These are phyloP conservation scores for Daldinia caldariorum DNA, from an alignment of 495 filamentous ascomycete genomes.

Conservation along the genomic window DNA sequence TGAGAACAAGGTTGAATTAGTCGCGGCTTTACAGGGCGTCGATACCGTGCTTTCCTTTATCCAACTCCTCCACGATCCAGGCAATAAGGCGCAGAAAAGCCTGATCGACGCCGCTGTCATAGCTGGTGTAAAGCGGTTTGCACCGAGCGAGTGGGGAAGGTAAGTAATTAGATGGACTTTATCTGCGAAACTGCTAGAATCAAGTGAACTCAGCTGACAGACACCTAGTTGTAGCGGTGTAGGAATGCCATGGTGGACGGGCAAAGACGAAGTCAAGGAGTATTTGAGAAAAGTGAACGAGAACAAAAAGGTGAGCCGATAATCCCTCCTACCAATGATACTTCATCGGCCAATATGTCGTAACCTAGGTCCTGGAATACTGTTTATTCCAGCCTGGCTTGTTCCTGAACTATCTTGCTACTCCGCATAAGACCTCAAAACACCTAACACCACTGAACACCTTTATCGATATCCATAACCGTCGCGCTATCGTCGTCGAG, in stretches of 20 bases:
- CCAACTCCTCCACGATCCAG: slow-evolving; percentile 47
- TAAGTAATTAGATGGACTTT: slow-evolving; percentile 19
- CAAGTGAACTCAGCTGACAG: not conserved
- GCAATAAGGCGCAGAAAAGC: slow-evolving; percentile 53
- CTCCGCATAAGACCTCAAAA: slow-evolving; percentile 60
- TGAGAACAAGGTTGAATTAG: slow-evolving; percentile 49
- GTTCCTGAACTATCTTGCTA: slow-evolving; percentile 64
- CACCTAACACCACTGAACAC: slow-evolving; percentile 57
- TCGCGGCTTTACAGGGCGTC: slow-evolving; percentile 54
- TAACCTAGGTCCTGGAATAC: slow-evolving; percentile 65
- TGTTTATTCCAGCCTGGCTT: slow-evolving; percentile 65
- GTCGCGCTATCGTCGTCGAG: slow-evolving; percentile 60
- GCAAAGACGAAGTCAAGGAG: slow-evolving; percentile 57
- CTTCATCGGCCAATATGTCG: not conserved
- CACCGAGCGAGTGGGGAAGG: slow-evolving; percentile 62
- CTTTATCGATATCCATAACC: slow-evolving; percentile 59
- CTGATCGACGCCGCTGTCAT: slow-evolving; percentile 62
- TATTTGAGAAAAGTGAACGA: slow-evolving; percentile 64
- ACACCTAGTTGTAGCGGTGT: not conserved
- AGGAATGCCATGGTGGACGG: slow-evolving; percentile 59
- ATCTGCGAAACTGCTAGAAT: not conserved
- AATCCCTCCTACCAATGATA: too few species aligned
- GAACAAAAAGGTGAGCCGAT: slow-evolving; percentile 54
- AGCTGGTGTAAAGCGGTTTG: slow-evolving; percentile 64
- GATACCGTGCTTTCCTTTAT: slow-evolving; percentile 68